Evolutionary conservation across 2,329 filamentous ascomycete genomes (phyloP).

Genomic region (Lecanosticta acicola): DNA sequence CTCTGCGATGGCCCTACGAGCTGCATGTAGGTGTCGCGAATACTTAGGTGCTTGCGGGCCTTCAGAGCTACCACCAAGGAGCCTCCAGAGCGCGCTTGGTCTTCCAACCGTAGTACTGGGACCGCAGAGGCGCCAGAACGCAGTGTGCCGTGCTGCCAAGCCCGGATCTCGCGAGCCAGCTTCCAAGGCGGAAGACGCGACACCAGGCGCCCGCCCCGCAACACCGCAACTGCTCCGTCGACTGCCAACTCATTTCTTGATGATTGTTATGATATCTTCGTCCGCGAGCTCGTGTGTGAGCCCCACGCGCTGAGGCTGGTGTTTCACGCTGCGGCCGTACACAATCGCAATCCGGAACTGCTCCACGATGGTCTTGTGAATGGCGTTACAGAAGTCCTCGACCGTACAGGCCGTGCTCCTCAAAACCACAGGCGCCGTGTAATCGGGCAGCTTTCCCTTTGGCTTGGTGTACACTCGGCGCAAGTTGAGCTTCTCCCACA

Average conservation of each 20-base stretch:
- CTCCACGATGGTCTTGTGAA: conserved; percentile 92
- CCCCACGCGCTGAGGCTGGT: conserved; percentile 94
- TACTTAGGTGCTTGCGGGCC: no score
- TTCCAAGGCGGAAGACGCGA: no score
- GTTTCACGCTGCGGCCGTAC: conserved; percentile 96
- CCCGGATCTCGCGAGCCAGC: no score
- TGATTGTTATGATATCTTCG: conserved; percentile 71
- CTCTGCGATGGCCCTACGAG: no score
- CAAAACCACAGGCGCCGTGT: conserved; percentile 83
- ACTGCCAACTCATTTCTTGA: conserved; percentile 28
- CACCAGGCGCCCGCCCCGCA: no score
- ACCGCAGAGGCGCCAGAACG: no score
- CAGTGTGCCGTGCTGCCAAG: no score
- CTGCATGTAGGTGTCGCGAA: no score
- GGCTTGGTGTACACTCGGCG: conserved; percentile 96
- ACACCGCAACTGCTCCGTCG: not conserved
- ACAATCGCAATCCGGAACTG: conserved; percentile 94
- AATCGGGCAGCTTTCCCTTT: conserved; percentile 91
- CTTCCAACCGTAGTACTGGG: no score
- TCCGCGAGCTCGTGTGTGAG: conserved; percentile 86
- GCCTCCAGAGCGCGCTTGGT: no score
- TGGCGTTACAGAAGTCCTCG: conserved; percentile 97
- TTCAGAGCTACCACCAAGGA: no score
- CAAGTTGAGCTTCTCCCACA: conserved; percentile 96
- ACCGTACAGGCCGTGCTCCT: conserved; percentile 77